Evolutionary conservation across 2,329 filamentous ascomycete genomes (phyloP).

Genomic region (Dryadomyces quercus-mongolicae): DNA sequence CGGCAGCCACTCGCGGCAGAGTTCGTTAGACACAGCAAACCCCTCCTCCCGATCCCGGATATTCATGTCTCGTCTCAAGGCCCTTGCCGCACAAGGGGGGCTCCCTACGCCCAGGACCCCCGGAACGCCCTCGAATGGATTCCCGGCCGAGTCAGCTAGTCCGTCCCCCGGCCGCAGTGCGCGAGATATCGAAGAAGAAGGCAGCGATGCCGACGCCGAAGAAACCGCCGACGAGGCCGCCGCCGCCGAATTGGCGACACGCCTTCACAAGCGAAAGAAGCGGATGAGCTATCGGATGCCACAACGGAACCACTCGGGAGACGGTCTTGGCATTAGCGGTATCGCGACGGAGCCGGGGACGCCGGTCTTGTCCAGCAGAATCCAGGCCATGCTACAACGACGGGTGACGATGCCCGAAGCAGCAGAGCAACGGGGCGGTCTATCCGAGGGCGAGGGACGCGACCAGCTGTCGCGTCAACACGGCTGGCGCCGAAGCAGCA

Average conservation of each 20-base stretch:
- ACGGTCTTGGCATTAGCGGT: slow-evolving; percentile 9
- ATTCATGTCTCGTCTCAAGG: slow-evolving; percentile 69
- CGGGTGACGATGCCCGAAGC: slow-evolving; percentile 54
- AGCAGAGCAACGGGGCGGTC: slow-evolving; percentile 45
- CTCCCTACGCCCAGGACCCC: slow-evolving; percentile 33
- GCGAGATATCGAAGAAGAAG: slow-evolving; percentile 31
- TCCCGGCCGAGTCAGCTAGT: neutral
- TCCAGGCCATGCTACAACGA: slow-evolving; percentile 48
- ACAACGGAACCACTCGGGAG: slow-evolving; percentile 38
- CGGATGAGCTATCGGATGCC: slow-evolving; percentile 39
- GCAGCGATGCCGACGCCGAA: slow-evolving; percentile 47
- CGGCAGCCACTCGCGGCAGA: slow-evolving; percentile 34
- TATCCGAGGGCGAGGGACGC: slow-evolving; percentile 66
- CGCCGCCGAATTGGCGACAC: slow-evolving; percentile 29
- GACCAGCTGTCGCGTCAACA: slow-evolving; percentile 44
- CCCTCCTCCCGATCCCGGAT: slow-evolving; percentile 43
- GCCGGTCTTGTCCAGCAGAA: slow-evolving; percentile 26
- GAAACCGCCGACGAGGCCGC: slow-evolving; percentile 72
- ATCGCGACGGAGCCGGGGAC: slow-evolving; percentile 24
- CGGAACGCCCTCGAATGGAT: slow-evolving; percentile 6
- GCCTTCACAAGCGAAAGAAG: slow-evolving; percentile 51
- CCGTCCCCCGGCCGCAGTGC: neutral
- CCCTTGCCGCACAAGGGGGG: slow-evolving; percentile 46
- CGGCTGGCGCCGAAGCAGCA: slow-evolving; percentile 46
- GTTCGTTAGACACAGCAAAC: slow-evolving; percentile 58